Evolutionary conservation across 2,329 filamentous ascomycete species (phyloP).

Genomic region (Fusarium anthophilum): DNA sequence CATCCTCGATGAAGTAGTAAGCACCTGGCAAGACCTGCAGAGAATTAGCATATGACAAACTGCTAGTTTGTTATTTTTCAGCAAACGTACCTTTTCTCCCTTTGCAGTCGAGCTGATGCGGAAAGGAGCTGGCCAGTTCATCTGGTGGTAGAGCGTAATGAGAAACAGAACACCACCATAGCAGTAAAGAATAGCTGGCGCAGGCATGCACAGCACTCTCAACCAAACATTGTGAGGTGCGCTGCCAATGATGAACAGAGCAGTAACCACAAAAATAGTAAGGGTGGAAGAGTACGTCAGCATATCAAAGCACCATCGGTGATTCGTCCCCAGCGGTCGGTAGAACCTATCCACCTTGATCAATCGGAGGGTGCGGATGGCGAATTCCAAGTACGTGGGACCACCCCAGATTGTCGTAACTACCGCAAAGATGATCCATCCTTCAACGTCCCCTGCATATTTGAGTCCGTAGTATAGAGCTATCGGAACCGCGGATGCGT

Average conservation of each 20-base stretch:
- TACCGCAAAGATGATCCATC: conserved; percentile 60
- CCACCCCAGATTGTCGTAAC: conserved; percentile 65
- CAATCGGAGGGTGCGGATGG: conserved; percentile 57
- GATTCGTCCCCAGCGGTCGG: conserved; percentile 57
- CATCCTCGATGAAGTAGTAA: conserved; percentile 74
- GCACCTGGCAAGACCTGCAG: conserved; percentile 65
- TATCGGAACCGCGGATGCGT: conserved; percentile 57
- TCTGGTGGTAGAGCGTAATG: conserved; percentile 47
- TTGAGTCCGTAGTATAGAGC: conserved; percentile 62
- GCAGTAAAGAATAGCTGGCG: conserved; percentile 60
- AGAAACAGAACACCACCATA: conserved; percentile 54
- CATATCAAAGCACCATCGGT: conserved; percentile 61
- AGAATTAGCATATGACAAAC: conserved; percentile 37
- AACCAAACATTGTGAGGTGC: conserved; percentile 61
- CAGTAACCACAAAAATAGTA: conserved; percentile 60
- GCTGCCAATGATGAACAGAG: conserved; percentile 60
- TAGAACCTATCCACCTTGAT: conserved; percentile 60
- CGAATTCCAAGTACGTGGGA: conserved; percentile 64
- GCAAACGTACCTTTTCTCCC: conserved; percentile 52
- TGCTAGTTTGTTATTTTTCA: background rate
- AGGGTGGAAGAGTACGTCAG: conserved; percentile 57
- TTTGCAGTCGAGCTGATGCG: conserved; percentile 71
- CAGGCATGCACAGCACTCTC: conserved; percentile 61
- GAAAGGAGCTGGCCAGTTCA: conserved; percentile 62
- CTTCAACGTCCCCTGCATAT: conserved; percentile 52